Evolutionary conservation across 331 rosid species (phyloP).

Genomic region (Pyracantha coccinea): DNA sequence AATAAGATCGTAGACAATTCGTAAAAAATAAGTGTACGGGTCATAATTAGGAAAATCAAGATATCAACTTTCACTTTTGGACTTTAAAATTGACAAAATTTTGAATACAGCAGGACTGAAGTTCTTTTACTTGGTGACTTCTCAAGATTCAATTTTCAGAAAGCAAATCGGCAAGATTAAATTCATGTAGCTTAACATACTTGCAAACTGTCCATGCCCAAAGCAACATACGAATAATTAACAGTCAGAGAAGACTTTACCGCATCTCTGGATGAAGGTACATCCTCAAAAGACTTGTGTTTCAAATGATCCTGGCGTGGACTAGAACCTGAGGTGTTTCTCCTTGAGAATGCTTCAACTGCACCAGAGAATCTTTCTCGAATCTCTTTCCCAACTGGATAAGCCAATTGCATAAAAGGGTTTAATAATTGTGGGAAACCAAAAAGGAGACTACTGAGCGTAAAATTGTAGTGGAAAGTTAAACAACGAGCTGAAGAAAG

Average conservation of each 20-base stretch:
- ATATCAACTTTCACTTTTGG: background rate
- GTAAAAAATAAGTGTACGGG: background rate
- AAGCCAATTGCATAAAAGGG: slow-evolving; percentile 22
- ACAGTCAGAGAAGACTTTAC: slow-evolving; percentile 30
- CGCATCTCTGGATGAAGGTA: slow-evolving; percentile 42
- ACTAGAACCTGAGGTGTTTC: slow-evolving; percentile 50
- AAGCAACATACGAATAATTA: background rate
- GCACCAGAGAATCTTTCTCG: slow-evolving; percentile 86
- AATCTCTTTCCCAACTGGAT: slow-evolving; percentile 77
- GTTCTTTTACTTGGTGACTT: background rate
- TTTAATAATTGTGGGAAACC: slow-evolving; percentile 17
- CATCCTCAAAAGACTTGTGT: slow-evolving; percentile 60
- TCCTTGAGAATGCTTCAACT: slow-evolving; percentile 69
- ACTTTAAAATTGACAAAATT: background rate
- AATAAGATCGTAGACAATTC: background rate
- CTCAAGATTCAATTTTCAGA: background rate
- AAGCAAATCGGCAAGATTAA: background rate
- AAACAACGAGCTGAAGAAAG: background rate
- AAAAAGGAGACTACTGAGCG: background rate
- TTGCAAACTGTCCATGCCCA: background rate
- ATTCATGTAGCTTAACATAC: background rate
- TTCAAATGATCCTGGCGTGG: slow-evolving; percentile 58
- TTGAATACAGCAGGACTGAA: background rate
- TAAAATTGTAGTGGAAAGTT: background rate
- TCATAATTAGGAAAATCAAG: background rate